These are phyloP conservation scores for Pelargonium cotyledonis DNA, from an alignment of 441 rosid genomes.

Conservation along the genomic window DNA sequence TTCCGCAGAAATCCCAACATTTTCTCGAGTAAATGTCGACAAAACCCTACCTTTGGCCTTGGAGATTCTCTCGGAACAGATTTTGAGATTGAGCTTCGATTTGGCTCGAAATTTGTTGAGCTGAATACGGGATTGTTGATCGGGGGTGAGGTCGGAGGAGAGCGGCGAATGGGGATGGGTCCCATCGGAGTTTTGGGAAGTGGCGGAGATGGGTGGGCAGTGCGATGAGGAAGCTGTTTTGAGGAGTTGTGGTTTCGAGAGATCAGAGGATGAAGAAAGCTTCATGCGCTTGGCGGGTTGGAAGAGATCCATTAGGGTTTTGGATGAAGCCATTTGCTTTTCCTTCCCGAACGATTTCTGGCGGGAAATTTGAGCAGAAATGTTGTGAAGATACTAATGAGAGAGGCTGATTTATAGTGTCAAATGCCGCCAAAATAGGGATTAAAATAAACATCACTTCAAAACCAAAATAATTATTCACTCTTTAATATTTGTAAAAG, in stretches of 20 bases:
- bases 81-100: constrained; percentile 59
- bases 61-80: constrained; percentile 54
- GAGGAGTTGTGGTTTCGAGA: constrained; percentile 10
- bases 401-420: too few relatives aligned
- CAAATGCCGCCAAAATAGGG: too few relatives aligned
- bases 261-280: constrained; percentile 23
- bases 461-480: too few relatives aligned
- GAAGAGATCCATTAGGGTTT: constrained; percentile 56
- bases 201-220: constrained; percentile 10
- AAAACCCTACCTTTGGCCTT: constrained; percentile 40
- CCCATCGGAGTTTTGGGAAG: constrained; percentile 3
- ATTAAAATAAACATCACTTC: too few relatives aligned
- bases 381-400: too few relatives aligned
- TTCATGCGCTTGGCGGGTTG: constrained; percentile 72
- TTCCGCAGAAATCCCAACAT: constrained; percentile 1
- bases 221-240: constrained; percentile 15
- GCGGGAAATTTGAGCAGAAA: neutral
- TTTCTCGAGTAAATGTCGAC: neutral
- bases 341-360: neutral
- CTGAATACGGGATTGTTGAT: constrained; percentile 50
- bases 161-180: constrained; percentile 15
- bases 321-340: constrained; percentile 39
- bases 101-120: constrained; percentile 58
- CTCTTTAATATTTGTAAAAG: too few relatives aligned
- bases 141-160: constrained; percentile 38